Percentiles rank a stretch among this genome's conserved stretches.
These are phyloP conservation scores for Beta lomatogona DNA, from an alignment of 179 eudicot genomes.

Conservation along the genomic window DNA sequence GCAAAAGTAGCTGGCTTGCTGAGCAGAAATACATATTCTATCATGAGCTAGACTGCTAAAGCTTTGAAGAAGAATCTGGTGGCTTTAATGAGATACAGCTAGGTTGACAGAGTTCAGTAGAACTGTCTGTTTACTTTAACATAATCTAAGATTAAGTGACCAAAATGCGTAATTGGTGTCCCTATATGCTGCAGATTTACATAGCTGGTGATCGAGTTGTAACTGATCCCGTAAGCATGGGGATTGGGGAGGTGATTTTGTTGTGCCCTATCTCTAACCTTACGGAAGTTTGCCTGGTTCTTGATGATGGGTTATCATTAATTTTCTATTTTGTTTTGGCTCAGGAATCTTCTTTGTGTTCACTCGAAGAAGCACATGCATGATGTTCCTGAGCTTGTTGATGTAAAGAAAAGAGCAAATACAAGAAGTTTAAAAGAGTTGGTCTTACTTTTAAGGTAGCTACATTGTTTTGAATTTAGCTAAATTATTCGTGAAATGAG, in stretches of 20 bases:
- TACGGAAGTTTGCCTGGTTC: constrained; percentile 8
- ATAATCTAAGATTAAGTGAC: neutral
- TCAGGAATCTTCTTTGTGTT: constrained; percentile 93
- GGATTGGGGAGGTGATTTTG: constrained; percentile 88
- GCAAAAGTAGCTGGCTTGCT: too few species aligned
- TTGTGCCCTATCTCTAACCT: neutral
- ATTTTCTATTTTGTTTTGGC: constrained; percentile 20
- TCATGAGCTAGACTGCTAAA: too few species aligned
- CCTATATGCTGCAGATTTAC: constrained; percentile 59
- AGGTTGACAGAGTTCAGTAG: too few species aligned
- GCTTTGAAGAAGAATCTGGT: too few species aligned
- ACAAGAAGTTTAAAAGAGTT: too few species aligned
- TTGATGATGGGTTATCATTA: constrained; percentile 7
- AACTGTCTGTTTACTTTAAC: neutral
- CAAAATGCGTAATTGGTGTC: too few species aligned
- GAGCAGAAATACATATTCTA: too few species aligned
- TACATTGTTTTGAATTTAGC: constrained; percentile 16
- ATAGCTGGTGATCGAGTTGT: constrained; percentile 98
- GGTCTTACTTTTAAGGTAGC: constrained; percentile 88
- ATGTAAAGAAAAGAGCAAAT: too few species aligned
- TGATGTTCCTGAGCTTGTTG: too few species aligned
- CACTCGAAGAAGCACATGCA: too few species aligned
- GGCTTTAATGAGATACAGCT: too few species aligned
- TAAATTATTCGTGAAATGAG: neutral
- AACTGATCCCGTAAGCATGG: constrained; percentile 96